phyloP scores from a whole-genome alignment of 139 green algal species.

The Astrephomene gubernaculifera region DNA sequence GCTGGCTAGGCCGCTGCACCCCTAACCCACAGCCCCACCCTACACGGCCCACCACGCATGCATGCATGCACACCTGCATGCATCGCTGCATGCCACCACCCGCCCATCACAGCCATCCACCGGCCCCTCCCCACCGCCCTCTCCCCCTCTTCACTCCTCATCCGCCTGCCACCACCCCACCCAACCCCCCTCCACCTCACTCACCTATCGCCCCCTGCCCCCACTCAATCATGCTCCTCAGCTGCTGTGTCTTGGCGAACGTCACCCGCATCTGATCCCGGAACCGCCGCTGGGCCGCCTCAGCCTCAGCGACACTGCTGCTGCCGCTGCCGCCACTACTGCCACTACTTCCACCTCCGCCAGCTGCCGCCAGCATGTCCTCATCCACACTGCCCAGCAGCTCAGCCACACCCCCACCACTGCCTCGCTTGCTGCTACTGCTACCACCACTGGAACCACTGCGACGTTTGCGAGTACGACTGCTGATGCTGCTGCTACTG shows the following conservation, averaged over 20 bases:
- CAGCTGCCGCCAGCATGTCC: conserved; percentile 29
- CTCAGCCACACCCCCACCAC: not conserved
- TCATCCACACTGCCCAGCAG: conserved; percentile 6
- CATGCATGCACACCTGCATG: too few species aligned
- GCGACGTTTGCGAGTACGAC: not conserved
- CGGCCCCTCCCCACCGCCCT: not conserved
- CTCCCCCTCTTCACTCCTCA: not conserved
- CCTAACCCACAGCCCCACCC: too few species aligned
- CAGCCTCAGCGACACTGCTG: conserved; percentile 14
- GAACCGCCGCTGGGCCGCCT: conserved; percentile 23
- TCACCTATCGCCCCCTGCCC: conserved; percentile 19
- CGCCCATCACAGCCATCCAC: not conserved
- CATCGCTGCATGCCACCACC: too few species aligned
- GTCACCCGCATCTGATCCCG: conserved; percentile 50
- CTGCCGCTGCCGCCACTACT: not conserved
- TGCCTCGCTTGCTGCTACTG: not conserved
- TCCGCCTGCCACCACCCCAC: not conserved
- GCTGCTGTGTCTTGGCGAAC: conserved; percentile 62
- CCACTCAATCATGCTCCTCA: conserved; percentile 88
- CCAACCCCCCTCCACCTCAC: not conserved
- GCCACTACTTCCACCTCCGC: conserved; percentile 15
- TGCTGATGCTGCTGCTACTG: not conserved
- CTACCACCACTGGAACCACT: not conserved
- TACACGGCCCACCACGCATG: too few species aligned
- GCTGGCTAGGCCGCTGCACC: too few species aligned